Evolutionary conservation across 345 rosid species (phyloP), one percentile per base, ranked within the genome.

Genomic region (Populus tremula): DNA sequence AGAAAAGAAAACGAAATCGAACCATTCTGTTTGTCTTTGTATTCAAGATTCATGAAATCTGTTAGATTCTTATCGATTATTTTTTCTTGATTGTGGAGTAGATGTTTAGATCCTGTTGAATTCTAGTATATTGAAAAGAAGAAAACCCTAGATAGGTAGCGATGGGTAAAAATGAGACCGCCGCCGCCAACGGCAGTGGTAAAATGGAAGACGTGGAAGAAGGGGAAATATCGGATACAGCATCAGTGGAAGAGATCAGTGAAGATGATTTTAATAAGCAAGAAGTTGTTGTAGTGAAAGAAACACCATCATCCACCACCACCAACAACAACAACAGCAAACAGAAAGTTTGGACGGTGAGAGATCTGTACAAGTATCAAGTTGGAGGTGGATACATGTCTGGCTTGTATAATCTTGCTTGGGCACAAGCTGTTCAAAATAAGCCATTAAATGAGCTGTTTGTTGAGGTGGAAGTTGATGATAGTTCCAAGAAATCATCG

Each of bases 371-470:
- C 56, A 81, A 88, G 86, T 89, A 86, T 67, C 96, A 91, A 72
- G 59, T 67, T 73, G 86, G 78, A 18, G 86, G 92, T 5, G 90
- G 96, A 3, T 87, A 87, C 20, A 75, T 89, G 5, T 78, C 98
- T 47, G 91, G 97, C 67, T 73, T 95, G 76, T 80, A 87, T 74
- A 90, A 90, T 81, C 87, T 91, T 39, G 99, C 99, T 2, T 96
- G 99, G 99, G 98, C 99, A 14, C 96, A 88, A 79, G 98, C 98
- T 5, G 99, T 94, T 66, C 93, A 92, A 92, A 94, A 94, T 72
- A 94, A 90, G 80, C 93, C 97, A 18, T 80, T 90, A 33, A 87
- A 77, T 70, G 93, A 88, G 70, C 77, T 88, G 59, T 73, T 93
- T 76, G 90, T 74, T 81, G 90, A 88, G 39, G 78, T 82, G 62